Percentiles rank a stretch among this genome's conserved stretches.
phyloP scores from a whole-genome alignment of 441 rosid species.

The Theobroma grandiflorum region DNA sequence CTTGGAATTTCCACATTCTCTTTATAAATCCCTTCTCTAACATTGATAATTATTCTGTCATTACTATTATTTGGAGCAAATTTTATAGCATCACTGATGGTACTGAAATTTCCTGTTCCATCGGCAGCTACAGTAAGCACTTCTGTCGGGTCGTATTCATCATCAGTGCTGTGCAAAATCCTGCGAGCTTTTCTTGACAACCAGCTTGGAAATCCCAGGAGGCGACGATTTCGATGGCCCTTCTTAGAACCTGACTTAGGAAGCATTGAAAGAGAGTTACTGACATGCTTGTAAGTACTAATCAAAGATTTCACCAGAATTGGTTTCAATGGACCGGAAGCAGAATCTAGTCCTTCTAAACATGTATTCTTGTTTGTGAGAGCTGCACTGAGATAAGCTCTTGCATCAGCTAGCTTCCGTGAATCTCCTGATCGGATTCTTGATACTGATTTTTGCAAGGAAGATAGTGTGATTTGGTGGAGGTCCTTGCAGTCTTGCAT shows the following conservation, averaged over 20 bases:
- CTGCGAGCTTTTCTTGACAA: constrained; percentile 51
- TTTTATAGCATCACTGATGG: constrained; percentile 64
- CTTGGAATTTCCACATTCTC: constrained; percentile 76
- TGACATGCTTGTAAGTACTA: constrained; percentile 67
- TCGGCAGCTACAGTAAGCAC: constrained; percentile 69
- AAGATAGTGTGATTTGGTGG: constrained; percentile 63
- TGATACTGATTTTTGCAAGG: constrained; percentile 58
- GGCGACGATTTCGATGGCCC: constrained; percentile 46
- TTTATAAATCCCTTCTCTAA: constrained; percentile 65
- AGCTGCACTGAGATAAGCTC: constrained; percentile 74
- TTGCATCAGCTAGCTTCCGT: constrained; percentile 58
- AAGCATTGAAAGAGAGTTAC: constrained; percentile 78
- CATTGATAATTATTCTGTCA: constrained; percentile 52
- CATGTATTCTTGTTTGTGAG: constrained; percentile 92
- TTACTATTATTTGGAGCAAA: constrained; percentile 74
- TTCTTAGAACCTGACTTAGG: constrained; percentile 36
- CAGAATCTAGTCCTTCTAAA: constrained; percentile 77
- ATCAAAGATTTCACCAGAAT: constrained; percentile 50
- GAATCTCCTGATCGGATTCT: constrained; percentile 43
- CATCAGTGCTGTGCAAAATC: constrained; percentile 52
- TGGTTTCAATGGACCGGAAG: constrained; percentile 71
- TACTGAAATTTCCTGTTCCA: constrained; percentile 76
- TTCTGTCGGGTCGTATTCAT: constrained; percentile 59
- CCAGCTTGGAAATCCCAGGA: constrained; percentile 68
- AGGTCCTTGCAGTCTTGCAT: constrained; percentile 83